Percentiles rank a stretch among this genome's conserved stretches.
Evolutionary conservation across 805 yeast genomes (phyloP).

Genomic region (Metschnikowia kunwiensis): DNA sequence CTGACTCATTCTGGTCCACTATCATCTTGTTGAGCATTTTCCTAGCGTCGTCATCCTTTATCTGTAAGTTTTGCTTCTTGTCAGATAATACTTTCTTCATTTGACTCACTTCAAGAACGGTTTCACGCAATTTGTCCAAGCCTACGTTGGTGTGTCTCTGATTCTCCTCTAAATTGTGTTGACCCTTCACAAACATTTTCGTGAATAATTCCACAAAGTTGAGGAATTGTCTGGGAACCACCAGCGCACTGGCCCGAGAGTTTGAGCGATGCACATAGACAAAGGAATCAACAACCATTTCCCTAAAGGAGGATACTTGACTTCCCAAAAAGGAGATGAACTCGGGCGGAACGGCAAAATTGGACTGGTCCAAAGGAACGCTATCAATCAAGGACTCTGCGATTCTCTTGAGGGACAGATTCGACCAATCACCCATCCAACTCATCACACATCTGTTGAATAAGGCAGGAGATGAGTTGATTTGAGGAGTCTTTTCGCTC

Average conservation of each 20-base stretch:
- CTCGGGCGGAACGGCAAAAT: slow-evolving; percentile 33
- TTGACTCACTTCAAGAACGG: slow-evolving; percentile 67
- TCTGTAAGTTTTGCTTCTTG: slow-evolving; percentile 48
- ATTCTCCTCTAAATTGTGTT: slow-evolving; percentile 51
- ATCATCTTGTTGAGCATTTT: slow-evolving; percentile 72
- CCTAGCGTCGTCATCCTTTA: slow-evolving; percentile 68
- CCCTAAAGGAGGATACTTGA: slow-evolving; percentile 31
- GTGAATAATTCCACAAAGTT: slow-evolving; percentile 47
- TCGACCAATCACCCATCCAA: slow-evolving; percentile 87
- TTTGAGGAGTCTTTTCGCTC: slow-evolving; percentile 35
- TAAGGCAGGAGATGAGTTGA: slow-evolving; percentile 79
- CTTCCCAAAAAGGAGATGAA: slow-evolving; percentile 13
- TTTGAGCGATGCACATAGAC: slow-evolving; percentile 44
- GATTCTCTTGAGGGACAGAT: slow-evolving; percentile 47
- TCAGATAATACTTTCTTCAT: slow-evolving; percentile 52
- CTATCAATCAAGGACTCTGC: slow-evolving; percentile 38
- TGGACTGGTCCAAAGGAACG: slow-evolving; percentile 54
- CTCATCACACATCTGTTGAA: slow-evolving; percentile 84
- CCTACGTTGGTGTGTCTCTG: slow-evolving; percentile 76
- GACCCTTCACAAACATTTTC: slow-evolving; percentile 40
- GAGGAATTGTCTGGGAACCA: slow-evolving; percentile 57
- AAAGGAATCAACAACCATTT: slow-evolving; percentile 46
- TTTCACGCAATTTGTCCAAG: slow-evolving; percentile 68
- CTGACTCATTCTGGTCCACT: slow-evolving; percentile 86
- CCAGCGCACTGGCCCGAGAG: slow-evolving; percentile 13